Evolutionary conservation across 495 filamentous ascomycete genomes (phyloP).

Genomic region (Copromyces sp.): DNA sequence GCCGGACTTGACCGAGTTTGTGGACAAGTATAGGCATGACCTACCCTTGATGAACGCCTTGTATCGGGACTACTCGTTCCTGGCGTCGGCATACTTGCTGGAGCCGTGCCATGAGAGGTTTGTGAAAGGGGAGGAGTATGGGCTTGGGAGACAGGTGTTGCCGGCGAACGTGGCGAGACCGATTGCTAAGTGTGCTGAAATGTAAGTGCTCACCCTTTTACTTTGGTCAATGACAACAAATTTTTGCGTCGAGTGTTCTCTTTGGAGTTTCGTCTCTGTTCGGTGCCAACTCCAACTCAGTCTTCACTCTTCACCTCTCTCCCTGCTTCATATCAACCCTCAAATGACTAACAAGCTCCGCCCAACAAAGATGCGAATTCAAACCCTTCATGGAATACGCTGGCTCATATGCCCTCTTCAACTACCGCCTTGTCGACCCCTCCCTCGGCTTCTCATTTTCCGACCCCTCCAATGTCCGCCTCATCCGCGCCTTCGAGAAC

Average conservation of each 20-base stretch:
- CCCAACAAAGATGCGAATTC: constrained; percentile 44
- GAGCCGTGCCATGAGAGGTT: constrained; percentile 83
- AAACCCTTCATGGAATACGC: constrained; percentile 95
- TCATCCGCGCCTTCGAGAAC: constrained; percentile 81
- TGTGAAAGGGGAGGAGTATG: constrained; percentile 57
- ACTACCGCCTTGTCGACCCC: constrained; percentile 65
- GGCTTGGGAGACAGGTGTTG: constrained; percentile 59
- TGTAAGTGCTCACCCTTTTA: constrained; percentile 46
- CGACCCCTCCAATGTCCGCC: constrained; percentile 62
- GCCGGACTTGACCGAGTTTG: constrained; percentile 59
- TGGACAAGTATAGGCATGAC: constrained; percentile 61
- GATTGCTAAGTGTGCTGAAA: constrained; percentile 63
- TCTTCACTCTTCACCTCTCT: neutral
- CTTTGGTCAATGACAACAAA: neutral
- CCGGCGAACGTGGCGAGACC: constrained; percentile 62
- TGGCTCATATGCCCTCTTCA: constrained; percentile 82
- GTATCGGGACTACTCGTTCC: constrained; percentile 83
- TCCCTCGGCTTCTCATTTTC: constrained; percentile 52
- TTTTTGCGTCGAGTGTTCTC: neutral
- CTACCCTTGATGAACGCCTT: constrained; percentile 68
- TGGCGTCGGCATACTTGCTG: constrained; percentile 80
- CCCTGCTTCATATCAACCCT: neutral
- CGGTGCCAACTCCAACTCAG: constrained; percentile 2
- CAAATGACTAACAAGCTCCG: neutral
- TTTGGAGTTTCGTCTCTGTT: neutral